Base-by-base conservation (phyloP, 2,329 filamentous ascomycete species). In the Fusarium circinatum region DNA sequence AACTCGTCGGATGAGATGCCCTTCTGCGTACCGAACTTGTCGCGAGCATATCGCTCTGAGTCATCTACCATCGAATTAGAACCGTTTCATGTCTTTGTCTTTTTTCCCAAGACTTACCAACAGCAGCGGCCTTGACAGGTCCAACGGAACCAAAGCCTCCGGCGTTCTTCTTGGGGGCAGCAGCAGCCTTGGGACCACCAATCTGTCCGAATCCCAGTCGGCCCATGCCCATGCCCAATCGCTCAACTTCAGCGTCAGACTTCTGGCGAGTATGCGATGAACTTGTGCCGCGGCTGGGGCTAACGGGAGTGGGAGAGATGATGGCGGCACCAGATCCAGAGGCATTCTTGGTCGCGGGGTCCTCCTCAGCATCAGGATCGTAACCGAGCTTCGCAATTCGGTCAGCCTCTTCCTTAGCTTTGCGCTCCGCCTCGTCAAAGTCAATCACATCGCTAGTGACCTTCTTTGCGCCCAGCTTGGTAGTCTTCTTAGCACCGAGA, bases 1-100 rank as follows among this genome's bases (percentile, higher is more conserved):
- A 97, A 99, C 82, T 99, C 96, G 82, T 99, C 96, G 1, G 95
- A 98, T 1, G 95, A 98, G 76, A 99, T 99, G 77, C 94, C 94
- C 87, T 98, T 98, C 82, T 99, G 96, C 48, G 84, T 84, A 69
- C 95, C 96, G 79, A 99, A 99, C 83, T 98, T 98, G 79, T 89
- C 86, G 78, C 94, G 93, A 11, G 95, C 94, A 80, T 94, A 97
- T 79, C 90, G 91, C 79, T 98, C 91, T 62, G 92, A 91, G 65
- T 98, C 94, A 72, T 90, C 90, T 91, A 67, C 30, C 41, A 9
- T 24, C 8, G 15, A 9, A 48, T 79, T 58, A 78, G 73, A 32
- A 58, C 18, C 18, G 5, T 14, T 11, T 32, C 22, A 34, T 20
- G 17, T 8, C 11, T 20, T 30, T 38, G 7, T 14, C 9, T 18